A percentile compares a stretch with the other conserved stretches of the same genome.
Evolutionary conservation across 768 basidiomycete species (phyloP).

Genomic region (Leccinum variicolor): DNA sequence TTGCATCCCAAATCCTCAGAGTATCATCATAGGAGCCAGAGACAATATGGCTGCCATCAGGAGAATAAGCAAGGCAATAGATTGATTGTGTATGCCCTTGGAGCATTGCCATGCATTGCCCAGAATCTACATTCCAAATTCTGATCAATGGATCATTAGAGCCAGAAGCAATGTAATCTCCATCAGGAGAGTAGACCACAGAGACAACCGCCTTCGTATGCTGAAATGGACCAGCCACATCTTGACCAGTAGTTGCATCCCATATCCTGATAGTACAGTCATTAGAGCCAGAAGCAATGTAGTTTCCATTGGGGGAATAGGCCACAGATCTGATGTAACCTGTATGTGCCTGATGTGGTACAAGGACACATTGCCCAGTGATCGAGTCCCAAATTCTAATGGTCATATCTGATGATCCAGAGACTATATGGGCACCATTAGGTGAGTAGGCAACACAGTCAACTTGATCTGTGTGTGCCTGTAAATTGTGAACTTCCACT

Average conservation of each 20-base stretch:
- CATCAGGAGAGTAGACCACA: conserved; percentile 20
- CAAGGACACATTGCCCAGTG: conserved; percentile 13
- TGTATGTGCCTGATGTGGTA: conserved; percentile 2
- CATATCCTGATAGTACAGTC: conserved; percentile 17
- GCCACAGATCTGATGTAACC: background rate
- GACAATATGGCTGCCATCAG: conserved; percentile 11
- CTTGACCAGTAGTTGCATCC: conserved; percentile 16
- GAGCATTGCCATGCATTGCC: background rate
- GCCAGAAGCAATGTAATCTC: conserved; percentile 20
- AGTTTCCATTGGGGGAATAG: conserved; percentile 26
- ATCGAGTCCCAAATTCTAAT: conserved; percentile 19
- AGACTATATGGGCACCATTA: conserved; percentile 22
- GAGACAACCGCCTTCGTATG: conserved; percentile 1
- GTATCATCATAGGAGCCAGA: conserved; percentile 5
- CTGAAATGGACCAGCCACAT: conserved; percentile 11
- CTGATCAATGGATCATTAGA: conserved; percentile 11
- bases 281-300: conserved; percentile 13
- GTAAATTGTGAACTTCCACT: conserved; percentile 13
- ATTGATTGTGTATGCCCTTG: background rate
- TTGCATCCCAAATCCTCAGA: conserved; percentile 16
- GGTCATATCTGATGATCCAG: conserved; percentile 21
- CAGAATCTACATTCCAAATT: conserved; percentile 17
- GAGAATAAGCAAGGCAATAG: conserved; percentile 11
- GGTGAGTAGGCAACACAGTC: conserved; percentile 21
- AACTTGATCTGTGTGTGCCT: conserved; percentile 13